These are phyloP conservation scores for Quercus dentata DNA, from an alignment of 306 rosid genomes.

Conservation along the genomic window DNA sequence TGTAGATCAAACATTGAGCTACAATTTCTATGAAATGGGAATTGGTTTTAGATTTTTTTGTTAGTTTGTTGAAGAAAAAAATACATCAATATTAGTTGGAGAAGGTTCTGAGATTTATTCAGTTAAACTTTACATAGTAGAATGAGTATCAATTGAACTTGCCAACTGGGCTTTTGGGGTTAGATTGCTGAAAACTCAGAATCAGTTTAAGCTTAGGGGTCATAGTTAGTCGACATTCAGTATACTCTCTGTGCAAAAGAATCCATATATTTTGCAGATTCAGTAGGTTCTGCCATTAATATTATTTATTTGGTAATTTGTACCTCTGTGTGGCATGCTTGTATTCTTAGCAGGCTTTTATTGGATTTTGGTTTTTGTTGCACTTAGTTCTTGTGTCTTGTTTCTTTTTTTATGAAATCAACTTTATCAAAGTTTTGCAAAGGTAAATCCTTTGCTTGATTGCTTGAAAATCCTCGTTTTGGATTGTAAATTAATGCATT, in stretches of 20 bases:
- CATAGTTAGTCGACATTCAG: background rate
- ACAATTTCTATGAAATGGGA: background rate
- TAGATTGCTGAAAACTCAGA: background rate
- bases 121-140: background rate
- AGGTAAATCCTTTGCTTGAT: background rate
- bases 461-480: background rate
- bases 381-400: background rate
- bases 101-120: background rate
- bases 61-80: background rate
- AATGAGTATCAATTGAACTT: background rate
- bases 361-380: background rate
- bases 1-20: background rate
- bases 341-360: background rate
- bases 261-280: background rate
- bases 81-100: background rate
- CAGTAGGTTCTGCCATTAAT: background rate
- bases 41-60: background rate
- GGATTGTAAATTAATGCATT: background rate
- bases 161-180: background rate
- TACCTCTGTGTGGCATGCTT: background rate
- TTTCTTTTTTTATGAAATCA: background rate
- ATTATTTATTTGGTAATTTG: background rate
- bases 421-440: background rate
- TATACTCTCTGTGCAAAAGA: background rate
- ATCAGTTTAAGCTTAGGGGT: background rate